These are phyloP conservation scores for Sclerotinia minor DNA, from an alignment of 2,329 filamentous ascomycete genomes.

Conservation along the genomic window DNA sequence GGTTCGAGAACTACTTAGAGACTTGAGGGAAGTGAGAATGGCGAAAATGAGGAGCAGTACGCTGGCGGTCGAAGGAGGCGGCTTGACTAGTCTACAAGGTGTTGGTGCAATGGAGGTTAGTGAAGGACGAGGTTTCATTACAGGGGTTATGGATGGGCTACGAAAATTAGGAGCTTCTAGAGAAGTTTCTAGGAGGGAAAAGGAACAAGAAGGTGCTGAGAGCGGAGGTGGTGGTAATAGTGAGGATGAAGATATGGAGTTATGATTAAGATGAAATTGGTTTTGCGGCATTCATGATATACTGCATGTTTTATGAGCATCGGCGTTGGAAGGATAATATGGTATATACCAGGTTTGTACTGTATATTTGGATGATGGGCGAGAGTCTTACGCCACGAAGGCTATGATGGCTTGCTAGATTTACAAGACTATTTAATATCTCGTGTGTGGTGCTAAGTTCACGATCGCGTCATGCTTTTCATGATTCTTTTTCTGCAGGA, in stretches of 20 bases:
- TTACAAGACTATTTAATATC: neutral
- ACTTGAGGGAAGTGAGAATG: conserved; percentile 82
- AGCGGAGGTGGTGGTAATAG: conserved; percentile 58
- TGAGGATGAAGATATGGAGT: conserved; percentile 53
- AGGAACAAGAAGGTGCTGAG: conserved; percentile 64
- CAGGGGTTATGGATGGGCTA: conserved; percentile 83
- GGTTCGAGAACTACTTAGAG: conserved; percentile 73
- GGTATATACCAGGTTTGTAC: conserved; percentile 16
- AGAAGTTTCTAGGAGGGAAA: conserved; percentile 74
- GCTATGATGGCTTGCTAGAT: neutral
- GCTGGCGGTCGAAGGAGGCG: conserved; percentile 69
- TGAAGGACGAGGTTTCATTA: conserved; percentile 80
- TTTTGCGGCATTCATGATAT: neutral
- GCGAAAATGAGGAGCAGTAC: conserved; percentile 83
- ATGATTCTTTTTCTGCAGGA: no score
- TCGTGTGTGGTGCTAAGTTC: no score
- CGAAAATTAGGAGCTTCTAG: conserved; percentile 78
- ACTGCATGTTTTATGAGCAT: conserved; percentile 12
- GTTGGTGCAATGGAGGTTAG: conserved; percentile 92
- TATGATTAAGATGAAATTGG: conserved; percentile 27
- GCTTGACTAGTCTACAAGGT: conserved; percentile 68
- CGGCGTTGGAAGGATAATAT: conserved; percentile 6
- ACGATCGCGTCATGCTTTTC: neutral
- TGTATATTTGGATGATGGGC: conserved; percentile 6
- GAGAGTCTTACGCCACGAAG: neutral